Evolutionary conservation across 495 filamentous ascomycete species (phyloP).

Genomic region (Penicillium longicatenatum): DNA sequence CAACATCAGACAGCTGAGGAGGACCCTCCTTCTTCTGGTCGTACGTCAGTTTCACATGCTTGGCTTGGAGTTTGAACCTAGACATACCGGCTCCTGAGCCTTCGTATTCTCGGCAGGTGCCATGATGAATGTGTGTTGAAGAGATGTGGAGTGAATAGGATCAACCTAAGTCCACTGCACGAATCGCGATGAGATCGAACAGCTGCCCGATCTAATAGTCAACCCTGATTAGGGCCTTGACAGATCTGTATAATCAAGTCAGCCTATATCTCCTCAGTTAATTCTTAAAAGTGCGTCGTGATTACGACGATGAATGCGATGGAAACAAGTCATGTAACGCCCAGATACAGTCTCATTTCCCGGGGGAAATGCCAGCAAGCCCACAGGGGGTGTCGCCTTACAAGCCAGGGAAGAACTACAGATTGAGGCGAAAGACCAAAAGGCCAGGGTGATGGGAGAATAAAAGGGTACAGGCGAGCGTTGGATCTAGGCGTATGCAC

Average conservation of each 20-base stretch:
- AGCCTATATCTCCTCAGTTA: not conserved
- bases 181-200: constrained; percentile 14
- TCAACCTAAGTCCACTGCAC: constrained; percentile 11
- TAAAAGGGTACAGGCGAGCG: not conserved
- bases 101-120: constrained; percentile 34
- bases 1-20: constrained; percentile 52
- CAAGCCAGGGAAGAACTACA: constrained; percentile 5
- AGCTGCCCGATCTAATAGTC: constrained; percentile 15
- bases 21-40: constrained; percentile 45
- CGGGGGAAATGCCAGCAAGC: not conserved
- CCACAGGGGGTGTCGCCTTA: constrained; percentile 2
- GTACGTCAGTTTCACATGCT: not conserved
- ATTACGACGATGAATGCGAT: not conserved
- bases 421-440: constrained; percentile 6
- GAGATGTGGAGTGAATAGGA: constrained; percentile 1
- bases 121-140: constrained; percentile 21
- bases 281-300: not conserved
- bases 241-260: not conserved
- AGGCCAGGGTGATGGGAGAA: not conserved
- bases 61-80: not conserved
- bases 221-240: constrained; percentile 13
- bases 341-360: not conserved
- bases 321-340: not conserved
- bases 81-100: constrained; percentile 32
- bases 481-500: constrained; percentile 3